A percentile compares a stretch with the other conserved stretches of the same genome.
These are phyloP conservation scores for Marchantia paleacea DNA, from an alignment of 225 moss, liverwort and hornwort genomes.

Conservation along the genomic window DNA sequence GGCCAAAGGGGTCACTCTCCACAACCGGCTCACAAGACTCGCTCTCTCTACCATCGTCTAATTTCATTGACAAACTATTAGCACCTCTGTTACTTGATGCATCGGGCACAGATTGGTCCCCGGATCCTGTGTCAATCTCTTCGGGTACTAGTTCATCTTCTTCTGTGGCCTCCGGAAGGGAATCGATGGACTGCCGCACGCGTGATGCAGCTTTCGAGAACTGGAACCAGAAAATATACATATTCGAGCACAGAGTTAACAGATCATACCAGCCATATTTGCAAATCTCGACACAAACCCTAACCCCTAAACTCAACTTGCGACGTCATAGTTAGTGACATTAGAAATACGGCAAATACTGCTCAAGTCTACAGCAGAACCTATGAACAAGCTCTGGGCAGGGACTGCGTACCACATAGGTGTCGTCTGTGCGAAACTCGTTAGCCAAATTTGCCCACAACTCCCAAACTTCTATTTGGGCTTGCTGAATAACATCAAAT, in stretches of 20 bases:
- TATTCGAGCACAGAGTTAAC: no score
- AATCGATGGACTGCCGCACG: slow-evolving; percentile 68
- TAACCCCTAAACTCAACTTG: no score
- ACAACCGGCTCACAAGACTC: slow-evolving; percentile 30
- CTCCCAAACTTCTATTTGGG: slow-evolving; percentile 83
- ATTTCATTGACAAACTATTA: slow-evolving; percentile 18
- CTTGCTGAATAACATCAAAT: slow-evolving; percentile 62
- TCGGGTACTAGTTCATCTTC: slow-evolving; percentile 52
- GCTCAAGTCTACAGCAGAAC: no score
- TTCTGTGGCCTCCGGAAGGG: slow-evolving; percentile 64
- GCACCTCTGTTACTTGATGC: slow-evolving; percentile 36
- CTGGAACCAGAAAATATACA: slow-evolving; percentile 38
- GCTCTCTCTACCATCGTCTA: slow-evolving; percentile 23
- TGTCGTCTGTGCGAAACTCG: slow-evolving; percentile 84
- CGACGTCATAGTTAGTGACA: no score
- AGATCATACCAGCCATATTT: no score
- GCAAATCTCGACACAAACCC: no score
- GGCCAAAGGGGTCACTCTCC: slow-evolving; percentile 95
- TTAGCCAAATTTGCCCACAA: slow-evolving; percentile 78
- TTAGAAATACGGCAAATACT: no score
- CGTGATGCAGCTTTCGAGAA: slow-evolving; percentile 85
- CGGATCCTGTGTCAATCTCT: slow-evolving; percentile 26
- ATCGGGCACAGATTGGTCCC: slow-evolving; percentile 35
- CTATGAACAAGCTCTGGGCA: no score
- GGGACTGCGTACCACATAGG: slow-evolving; percentile 54